phyloP scores from a whole-genome alignment of 225 moss, liverwort and hornwort genomes.

The Ulota crispa region DNA sequence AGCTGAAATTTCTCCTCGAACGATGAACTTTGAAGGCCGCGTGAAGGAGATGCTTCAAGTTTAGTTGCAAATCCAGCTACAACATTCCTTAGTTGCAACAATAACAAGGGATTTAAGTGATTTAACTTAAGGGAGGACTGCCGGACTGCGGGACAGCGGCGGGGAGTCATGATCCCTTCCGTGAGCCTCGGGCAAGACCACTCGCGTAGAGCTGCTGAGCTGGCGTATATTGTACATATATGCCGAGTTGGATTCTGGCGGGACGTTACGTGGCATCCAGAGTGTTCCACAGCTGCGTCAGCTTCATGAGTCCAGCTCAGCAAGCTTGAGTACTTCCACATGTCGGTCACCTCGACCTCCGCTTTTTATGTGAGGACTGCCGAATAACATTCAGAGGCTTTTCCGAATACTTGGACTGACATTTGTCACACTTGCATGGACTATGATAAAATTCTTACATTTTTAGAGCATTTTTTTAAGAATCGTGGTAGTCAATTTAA shows the following conservation, averaged over 20 bases:
- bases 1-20: too few species aligned
- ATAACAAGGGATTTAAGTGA: too few species aligned
- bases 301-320: not conserved
- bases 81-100: too few species aligned
- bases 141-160: too few species aligned
- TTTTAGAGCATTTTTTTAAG: not conserved
- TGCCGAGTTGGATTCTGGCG: not conserved
- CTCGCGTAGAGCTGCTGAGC: slow-evolving; percentile 9
- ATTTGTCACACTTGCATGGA: not conserved
- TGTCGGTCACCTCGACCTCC: not conserved
- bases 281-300: not conserved
- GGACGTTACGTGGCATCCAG: not conserved
- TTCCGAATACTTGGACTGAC: not conserved
- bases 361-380: not conserved
- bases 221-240: not conserved
- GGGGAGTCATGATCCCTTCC: too few species aligned
- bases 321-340: not conserved
- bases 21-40: too few species aligned
- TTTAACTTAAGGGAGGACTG: too few species aligned
- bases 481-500: too few species aligned
- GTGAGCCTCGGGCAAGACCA: not conserved
- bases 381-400: not conserved
- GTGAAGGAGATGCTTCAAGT: too few species aligned
- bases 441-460: not conserved
- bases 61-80: too few species aligned